Conservation (phyloP, 129 eudicot genomes). For the Sambucus nigra region DNA sequence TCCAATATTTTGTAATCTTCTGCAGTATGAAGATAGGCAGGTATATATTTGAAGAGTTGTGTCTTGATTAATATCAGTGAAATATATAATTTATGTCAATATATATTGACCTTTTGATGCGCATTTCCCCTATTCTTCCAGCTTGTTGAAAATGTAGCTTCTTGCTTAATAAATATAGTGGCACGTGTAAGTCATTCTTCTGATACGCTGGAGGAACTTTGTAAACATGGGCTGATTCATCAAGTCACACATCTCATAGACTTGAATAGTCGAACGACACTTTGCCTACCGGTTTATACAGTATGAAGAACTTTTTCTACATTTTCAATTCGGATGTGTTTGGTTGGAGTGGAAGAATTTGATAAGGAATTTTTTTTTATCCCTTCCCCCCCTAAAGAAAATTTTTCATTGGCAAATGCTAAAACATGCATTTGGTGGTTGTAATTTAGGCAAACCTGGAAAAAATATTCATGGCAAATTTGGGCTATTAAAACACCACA, state of each 20-base stretch:
- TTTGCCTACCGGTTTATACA: slow-evolving; percentile 50
- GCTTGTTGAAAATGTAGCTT: slow-evolving; percentile 90
- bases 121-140: slow-evolving; percentile 17
- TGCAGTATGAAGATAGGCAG: slow-evolving; percentile 86
- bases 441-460: not conserved
- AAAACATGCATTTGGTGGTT: not conserved
- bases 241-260: slow-evolving; percentile 64
- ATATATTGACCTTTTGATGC: not conserved
- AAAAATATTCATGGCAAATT: too few relatives aligned
- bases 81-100: not conserved
- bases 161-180: slow-evolving; percentile 70
- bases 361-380: too few relatives aligned
- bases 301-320: slow-evolving; percentile 30
- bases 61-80: not conserved
- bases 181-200: slow-evolving; percentile 43
- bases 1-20: slow-evolving; percentile 79
- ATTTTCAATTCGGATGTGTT: not conserved
- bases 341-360: not conserved
- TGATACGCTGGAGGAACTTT: slow-evolving; percentile 69
- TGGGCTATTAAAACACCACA: not conserved
- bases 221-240: slow-evolving; percentile 70
- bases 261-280: slow-evolving; percentile 54
- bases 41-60: slow-evolving; percentile 19
- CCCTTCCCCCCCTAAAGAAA: too few relatives aligned
- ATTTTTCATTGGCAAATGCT: not conserved